Conservation (phyloP, 176 grass and related monocot genomes). For the Phragmites australis region DNA sequence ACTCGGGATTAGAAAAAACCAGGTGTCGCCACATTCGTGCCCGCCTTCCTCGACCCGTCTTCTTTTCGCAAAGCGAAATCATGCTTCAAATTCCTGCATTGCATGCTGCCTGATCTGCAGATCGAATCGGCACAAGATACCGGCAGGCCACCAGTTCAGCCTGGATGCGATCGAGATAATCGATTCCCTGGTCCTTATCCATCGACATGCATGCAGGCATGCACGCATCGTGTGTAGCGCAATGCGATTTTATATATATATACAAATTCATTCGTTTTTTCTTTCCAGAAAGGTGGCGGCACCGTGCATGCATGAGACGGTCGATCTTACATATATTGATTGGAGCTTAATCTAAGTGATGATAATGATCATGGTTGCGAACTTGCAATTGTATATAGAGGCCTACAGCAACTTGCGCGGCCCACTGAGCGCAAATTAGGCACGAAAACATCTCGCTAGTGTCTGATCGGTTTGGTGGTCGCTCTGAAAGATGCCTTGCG, state of each 20-base stretch:
- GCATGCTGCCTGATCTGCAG: background rate
- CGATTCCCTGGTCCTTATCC: too few relatives aligned
- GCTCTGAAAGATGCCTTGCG: background rate
- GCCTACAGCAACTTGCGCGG: constrained; percentile 36
- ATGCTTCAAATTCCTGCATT: background rate
- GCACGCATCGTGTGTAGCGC: too few relatives aligned
- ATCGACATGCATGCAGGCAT: too few relatives aligned
- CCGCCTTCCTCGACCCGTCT: background rate
- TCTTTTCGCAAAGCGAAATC: constrained; percentile 23
- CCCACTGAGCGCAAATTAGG: constrained; percentile 26
- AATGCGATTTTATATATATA: too few relatives aligned
- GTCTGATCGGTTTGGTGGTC: background rate
- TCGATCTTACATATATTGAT: background rate
- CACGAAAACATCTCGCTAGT: constrained; percentile 25
- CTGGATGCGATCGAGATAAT: too few relatives aligned
- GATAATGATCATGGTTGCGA: background rate
- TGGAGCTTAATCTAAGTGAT: background rate
- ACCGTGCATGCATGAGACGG: background rate
- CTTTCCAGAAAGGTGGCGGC: background rate
- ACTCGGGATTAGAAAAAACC: constrained; percentile 47
- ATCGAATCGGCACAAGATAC: constrained; percentile 6
- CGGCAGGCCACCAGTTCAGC: background rate
- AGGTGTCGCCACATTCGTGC: background rate
- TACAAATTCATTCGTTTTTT: background rate
- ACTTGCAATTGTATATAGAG: constrained; percentile 36